Evolutionary conservation across 768 basidiomycete genomes (phyloP), one percentile per base, ranked within the genome.

Genomic region (Leccinum longicurvipes): DNA sequence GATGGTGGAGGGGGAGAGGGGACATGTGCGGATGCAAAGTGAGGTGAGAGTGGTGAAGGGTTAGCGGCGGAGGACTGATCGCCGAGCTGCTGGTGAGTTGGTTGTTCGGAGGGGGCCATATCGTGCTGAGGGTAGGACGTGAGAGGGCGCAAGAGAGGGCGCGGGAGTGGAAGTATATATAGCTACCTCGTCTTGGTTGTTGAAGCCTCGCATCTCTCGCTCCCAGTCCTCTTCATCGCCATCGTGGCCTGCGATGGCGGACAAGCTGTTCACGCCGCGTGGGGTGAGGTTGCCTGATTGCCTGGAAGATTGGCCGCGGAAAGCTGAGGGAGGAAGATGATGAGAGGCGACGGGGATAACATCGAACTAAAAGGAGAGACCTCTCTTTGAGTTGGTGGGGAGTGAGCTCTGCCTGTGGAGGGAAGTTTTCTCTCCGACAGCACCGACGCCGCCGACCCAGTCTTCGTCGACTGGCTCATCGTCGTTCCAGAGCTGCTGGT

Each of bases 141-240:
- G 55, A 71, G 59, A n/a, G n/a, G n/a, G n/a, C 31, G 49, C 39
- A 6, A 34, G 47, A 47, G 47, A 53, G 54, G 27, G 28, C 23
- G 6, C 19, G 48, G 45, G 48, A 23, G 45, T 39, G 52, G 31
- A 54, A 41, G 47, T 42, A 51, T 50, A 61, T 39, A 24, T 27
- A 23, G 66, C 74, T 60, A 89, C 90, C 73, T 89, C 87, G 29
- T 89, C 88, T 51, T 85, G 86, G 56, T 82, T 76, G 12, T 76
- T 73, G 68, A 81, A 73, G 72, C 78, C 80, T 19, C 77, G 72
- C 71, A 86, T 79, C 39, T 84, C 83, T 42, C 79, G 75, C 69
- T 90, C 88, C 91, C 91, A 93, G 54, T 90, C 87, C 60, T 92
- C 91, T 68, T 93, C 91, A 57, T 91, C 91, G 62, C 86, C 89